phyloP scores from a whole-genome alignment of 176 grass and related monocot species.

The Oryza longistaminata region DNA sequence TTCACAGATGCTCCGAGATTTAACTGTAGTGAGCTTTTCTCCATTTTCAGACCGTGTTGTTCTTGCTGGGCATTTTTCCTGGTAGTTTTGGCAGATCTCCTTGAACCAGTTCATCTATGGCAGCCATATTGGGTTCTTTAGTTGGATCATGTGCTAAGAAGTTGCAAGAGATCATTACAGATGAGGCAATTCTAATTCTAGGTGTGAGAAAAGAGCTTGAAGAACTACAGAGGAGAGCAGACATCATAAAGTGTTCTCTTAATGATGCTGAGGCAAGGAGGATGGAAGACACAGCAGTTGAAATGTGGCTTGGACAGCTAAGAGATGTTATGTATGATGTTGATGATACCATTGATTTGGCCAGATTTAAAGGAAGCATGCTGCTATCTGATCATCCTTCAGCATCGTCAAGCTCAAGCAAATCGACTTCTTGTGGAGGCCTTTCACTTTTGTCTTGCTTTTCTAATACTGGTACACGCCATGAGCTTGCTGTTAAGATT shows the following conservation, averaged over 20 bases:
- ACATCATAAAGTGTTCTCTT: constrained; percentile 13
- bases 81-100: not conserved
- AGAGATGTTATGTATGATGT: constrained; percentile 50
- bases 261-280: constrained; percentile 17
- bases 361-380: too few species aligned
- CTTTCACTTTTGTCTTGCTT: constrained; percentile 20
- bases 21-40: too few species aligned
- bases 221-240: not conserved
- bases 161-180: not conserved
- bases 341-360: not conserved
- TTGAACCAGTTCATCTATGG: constrained; percentile 3
- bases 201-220: constrained; percentile 25
- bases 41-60: too few species aligned
- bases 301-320: constrained; percentile 36
- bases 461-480: not conserved
- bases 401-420: not conserved
- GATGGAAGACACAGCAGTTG: not conserved
- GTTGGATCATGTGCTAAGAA: not conserved
- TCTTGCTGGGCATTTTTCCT: too few species aligned
- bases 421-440: not conserved
- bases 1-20: too few species aligned
- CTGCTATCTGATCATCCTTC: not conserved
- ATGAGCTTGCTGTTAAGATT: too few species aligned
- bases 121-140: constrained; percentile 28
- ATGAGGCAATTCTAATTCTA: constrained; percentile 25